These are phyloP conservation scores for Taiozyma sp. DNA, from an alignment of 1,139 yeast genomes.

Conservation along the genomic window DNA sequence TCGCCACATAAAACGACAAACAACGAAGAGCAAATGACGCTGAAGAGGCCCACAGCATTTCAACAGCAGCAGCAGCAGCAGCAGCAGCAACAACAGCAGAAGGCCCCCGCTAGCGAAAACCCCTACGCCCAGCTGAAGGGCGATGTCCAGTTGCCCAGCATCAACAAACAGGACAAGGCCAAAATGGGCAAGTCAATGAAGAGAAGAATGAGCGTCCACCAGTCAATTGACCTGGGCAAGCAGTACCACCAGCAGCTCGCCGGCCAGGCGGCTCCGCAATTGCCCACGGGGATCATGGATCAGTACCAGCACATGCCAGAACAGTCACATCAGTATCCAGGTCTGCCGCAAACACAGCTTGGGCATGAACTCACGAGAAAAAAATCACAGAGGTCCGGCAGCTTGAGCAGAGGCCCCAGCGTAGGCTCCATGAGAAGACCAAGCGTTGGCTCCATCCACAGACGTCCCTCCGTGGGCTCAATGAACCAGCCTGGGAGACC, in stretches of 20 bases:
- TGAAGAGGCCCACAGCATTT: background rate
- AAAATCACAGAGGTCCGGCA: constrained; percentile 2
- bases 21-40: background rate
- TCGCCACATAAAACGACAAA: background rate
- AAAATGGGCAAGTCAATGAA: constrained; percentile 37
- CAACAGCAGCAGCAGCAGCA: background rate
- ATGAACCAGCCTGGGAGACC: background rate
- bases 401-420: background rate
- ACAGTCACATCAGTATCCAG: constrained; percentile 4
- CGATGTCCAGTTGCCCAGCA: constrained; percentile 23
- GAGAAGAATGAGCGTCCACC: constrained; percentile 33
- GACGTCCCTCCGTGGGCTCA: constrained; percentile 3
- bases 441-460: background rate
- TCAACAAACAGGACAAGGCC: constrained; percentile 30
- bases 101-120: constrained; percentile 6
- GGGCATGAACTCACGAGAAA: constrained; percentile 4
- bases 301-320: constrained; percentile 12
- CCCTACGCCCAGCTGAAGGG: background rate
- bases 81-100: background rate
- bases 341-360: constrained; percentile 5
- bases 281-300: constrained; percentile 27
- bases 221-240: constrained; percentile 20
- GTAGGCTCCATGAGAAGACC: background rate
- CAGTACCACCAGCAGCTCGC: constrained; percentile 11
- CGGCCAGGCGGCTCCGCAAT: constrained; percentile 31